Evolutionary conservation across 2,329 filamentous ascomycete species (phyloP), one percentile per base, ranked within the genome.

Genomic region (Chlorencoelia australis): DNA sequence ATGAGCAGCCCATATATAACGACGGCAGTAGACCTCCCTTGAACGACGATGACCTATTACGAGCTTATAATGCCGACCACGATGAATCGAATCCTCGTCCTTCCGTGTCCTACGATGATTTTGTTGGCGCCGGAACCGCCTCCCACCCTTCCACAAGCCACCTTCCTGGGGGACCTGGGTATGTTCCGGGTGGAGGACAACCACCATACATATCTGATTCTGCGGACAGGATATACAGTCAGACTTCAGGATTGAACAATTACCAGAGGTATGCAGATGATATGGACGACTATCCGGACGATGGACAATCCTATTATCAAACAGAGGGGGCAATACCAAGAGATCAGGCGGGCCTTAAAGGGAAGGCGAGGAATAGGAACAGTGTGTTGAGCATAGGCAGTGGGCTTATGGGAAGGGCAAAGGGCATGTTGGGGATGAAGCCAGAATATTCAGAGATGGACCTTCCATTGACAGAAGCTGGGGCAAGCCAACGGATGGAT

Each of bases 391-490:
- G 79, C 48, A 63, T 96, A 53, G 88, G 89, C 43, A 88, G 89
- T 43, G 88, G 89, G 13, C 65, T 96, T 43, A 67, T 95, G 53
- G 91, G 88, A 29, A 79, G 73, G 54, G 82, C 89, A 27, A 96
- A 94, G 67, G 88, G 82, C 57, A 86, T 82, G 69, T 65, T 98
- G 43, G 89, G 91, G 35, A 87, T 94, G 78, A 81, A 76, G 7
- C 69, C 72, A 15, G 72, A 82, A 50, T 96, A 98, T 61, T 95
- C 89, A 21, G 91, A 96, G 63, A 98, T 98, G 91, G 89, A 98
- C 57, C 68, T 98, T 37, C 91, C 91, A 10, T 68, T 98, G 60
- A 96, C 89, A 4, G 86, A 96, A 57, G 65, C 80, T 30, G 73
- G 69, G 35, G 71, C 68, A 31, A 64, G 69, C 49, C 62, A 43